Base-by-base conservation (phyloP, 2,329 filamentous ascomycete species). In the Clarireedia monteithiana region DNA sequence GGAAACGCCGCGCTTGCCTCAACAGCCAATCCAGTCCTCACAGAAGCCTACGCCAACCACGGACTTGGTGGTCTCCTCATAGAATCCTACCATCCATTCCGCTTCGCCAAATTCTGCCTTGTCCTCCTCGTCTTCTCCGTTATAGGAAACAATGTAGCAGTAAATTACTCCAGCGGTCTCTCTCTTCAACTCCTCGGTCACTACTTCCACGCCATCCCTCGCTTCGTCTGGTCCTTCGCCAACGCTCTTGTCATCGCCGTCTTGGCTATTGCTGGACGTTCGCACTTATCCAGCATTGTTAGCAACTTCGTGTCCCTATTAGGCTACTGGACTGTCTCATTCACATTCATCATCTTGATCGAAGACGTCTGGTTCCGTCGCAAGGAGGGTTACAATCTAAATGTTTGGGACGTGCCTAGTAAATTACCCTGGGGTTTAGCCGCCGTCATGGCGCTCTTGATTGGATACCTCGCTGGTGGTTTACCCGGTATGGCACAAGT, bases 101-200 rank as follows among this genome's bases (percentile, higher is more conserved):
- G 73, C 23, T 78, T 75, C 62, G 73, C 74, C 34, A 77, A 78
- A 56, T 73, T 78, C 62, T 71, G 74, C 47, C 71, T 68, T n/a
- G 63, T 67, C 14, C 56, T 68, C 15, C 59, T 67, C 36, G 61
- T 64, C 23, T 68, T 68, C 60, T 66, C 66, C 24, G 66, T 68
- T 17, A 46, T 68, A 3, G 66, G 66, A 15, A 68, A 68, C 53
- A 68, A 67, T 38, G 59, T 67, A 2, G 66, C 65, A 9, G 60
- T 67, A 23, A 66, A 66, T 38, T 68, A 68, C 57, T 68, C 66
- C 10, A 63, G 61, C 6, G 66, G 66, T 36, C 59, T 68, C 24
- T 60, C 58, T 10, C 52, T 67, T n/a, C 66, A 68, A 50, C 62
- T 68, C 12, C 59, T 68, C 5, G 66, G 66, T 5, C 62, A 67